Percentiles rank a stretch among this genome's conserved stretches.
phyloP scores from a whole-genome alignment of 2,329 filamentous ascomycete genomes.

The Botryosphaeria dothidea region DNA sequence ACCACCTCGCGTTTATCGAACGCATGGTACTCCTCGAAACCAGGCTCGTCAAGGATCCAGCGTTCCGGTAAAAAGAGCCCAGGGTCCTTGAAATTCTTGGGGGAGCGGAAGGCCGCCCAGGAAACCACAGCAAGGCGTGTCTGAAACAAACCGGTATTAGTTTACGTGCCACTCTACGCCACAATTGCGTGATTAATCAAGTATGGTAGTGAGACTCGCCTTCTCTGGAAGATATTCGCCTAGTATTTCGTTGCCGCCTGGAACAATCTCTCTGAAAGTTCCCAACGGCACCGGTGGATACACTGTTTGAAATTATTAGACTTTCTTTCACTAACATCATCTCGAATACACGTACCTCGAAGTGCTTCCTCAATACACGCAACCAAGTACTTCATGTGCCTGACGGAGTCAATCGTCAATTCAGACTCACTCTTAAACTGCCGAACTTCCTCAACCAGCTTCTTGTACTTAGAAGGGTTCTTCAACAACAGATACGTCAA shows the following conservation, averaged over 20 bases:
- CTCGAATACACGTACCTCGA: conserved; percentile 34
- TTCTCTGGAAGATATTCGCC: conserved; percentile 38
- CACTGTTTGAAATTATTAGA: conserved; percentile 21
- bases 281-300: conserved; percentile 44
- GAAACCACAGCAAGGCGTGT: conserved; percentile 26
- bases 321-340: conserved; percentile 44
- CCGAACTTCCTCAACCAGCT: not conserved
- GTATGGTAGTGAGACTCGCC: conserved; percentile 18
- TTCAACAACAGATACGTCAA: conserved; percentile 37
- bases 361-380: conserved; percentile 42
- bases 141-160: conserved; percentile 4
- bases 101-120: conserved; percentile 15
- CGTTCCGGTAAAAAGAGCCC: conserved; percentile 42
- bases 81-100: conserved; percentile 37
- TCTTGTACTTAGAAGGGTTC: not conserved
- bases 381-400: not conserved
- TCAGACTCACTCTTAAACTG: not conserved
- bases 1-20: conserved; percentile 37
- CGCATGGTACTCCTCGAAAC: conserved; percentile 28
- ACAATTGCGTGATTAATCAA: not conserved
- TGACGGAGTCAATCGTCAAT: not conserved
- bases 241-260: conserved; percentile 38
- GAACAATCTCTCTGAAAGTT: conserved; percentile 34
- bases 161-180: too few species aligned
- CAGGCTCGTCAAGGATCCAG: conserved; percentile 36